Conservation (phyloP, 192 early-diverging fungal species). For the Funneliformis mosseae region DNA sequence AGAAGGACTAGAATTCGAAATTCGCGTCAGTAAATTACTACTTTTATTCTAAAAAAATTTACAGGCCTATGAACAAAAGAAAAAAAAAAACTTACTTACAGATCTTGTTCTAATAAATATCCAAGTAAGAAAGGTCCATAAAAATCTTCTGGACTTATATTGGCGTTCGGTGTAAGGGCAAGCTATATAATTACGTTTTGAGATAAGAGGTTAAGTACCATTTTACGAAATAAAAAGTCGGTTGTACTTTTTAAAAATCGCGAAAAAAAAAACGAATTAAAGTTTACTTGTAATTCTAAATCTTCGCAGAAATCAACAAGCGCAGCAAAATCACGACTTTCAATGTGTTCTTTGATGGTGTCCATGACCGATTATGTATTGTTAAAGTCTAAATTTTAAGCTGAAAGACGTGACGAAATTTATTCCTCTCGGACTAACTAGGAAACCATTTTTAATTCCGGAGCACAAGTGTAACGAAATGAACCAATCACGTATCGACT, state of each 20-base stretch:
- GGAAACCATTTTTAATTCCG: no score
- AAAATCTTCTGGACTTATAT: conserved; percentile 30
- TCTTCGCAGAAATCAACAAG: conserved; percentile 34
- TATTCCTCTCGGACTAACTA: no score
- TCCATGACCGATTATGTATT: conserved; percentile 25
- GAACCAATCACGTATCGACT: no score
- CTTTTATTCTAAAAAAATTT: not conserved
- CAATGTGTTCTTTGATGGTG: conserved; percentile 24
- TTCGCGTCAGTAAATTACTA: not conserved
- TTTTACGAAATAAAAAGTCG: not conserved
- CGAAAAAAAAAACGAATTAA: not conserved
- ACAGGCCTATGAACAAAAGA: not conserved
- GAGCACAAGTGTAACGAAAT: no score
- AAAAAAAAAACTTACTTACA: conserved; percentile 24
- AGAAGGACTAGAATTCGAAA: conserved; percentile 23
- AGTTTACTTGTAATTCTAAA: conserved; percentile 30
- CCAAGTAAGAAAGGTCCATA: conserved; percentile 25
- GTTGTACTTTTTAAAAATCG: not conserved
- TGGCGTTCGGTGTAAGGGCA: conserved; percentile 12
- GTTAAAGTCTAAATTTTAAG: no score
- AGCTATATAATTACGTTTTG: not conserved
- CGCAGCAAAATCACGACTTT: not conserved
- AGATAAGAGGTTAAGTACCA: not conserved
- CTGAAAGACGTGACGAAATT: no score
- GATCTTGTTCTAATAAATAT: conserved; percentile 32